A percentile compares a stretch with the other conserved stretches of the same genome.
Evolutionary conservation across 83 land plant species (phyloP).

Genomic region (Picea abies): DNA sequence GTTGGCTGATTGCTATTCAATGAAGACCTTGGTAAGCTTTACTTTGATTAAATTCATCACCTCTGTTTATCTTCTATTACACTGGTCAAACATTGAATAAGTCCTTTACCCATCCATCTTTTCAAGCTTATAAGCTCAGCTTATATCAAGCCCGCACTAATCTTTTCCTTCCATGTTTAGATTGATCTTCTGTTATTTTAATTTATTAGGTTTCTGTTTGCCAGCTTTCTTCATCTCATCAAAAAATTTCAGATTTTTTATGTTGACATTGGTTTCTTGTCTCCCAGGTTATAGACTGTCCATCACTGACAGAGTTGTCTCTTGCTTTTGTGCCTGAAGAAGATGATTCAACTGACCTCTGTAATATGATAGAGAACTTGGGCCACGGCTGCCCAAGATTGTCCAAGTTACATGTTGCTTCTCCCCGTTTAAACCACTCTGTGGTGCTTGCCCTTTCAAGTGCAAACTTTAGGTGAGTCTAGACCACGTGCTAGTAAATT

Average conservation of each 20-base stretch:
- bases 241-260: neutral
- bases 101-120: neutral
- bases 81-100: neutral
- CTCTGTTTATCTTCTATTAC: neutral
- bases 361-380: conserved; percentile 36
- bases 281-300: conserved; percentile 57
- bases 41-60: neutral
- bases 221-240: neutral
- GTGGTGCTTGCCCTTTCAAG: conserved; percentile 58
- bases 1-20: conserved; percentile 63
- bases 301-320: conserved; percentile 62
- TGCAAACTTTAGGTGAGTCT: conserved; percentile 50
- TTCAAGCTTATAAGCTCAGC: neutral
- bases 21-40: conserved; percentile 49
- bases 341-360: conserved; percentile 65
- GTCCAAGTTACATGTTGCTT: conserved; percentile 61
- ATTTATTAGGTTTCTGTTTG: neutral
- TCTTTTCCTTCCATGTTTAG: neutral
- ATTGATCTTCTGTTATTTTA: neutral
- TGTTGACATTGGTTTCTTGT: neutral
- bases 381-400: conserved; percentile 53
- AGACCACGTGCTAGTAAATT: too few species aligned
- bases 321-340: conserved; percentile 58
- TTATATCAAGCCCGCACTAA: too few species aligned
- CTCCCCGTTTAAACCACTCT: conserved; percentile 44